Percentiles rank a stretch among this genome's conserved stretches.
Conservation (phyloP, 108 stramenopile species). For the Cyclotella baltica region DNA sequence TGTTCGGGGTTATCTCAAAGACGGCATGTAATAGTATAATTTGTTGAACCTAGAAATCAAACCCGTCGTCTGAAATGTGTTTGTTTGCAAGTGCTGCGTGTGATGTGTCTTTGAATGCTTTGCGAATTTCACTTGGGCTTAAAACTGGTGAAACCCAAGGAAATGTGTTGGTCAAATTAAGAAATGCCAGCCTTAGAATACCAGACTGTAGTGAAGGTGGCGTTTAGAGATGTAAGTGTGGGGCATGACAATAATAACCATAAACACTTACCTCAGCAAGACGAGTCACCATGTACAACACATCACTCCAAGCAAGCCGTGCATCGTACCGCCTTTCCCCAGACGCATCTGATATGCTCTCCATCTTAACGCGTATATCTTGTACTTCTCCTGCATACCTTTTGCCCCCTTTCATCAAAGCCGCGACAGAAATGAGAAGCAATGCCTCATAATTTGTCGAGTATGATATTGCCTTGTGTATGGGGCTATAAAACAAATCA, state of each 20-base stretch:
- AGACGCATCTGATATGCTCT: slow-evolving; percentile 65
- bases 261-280: slow-evolving; percentile 61
- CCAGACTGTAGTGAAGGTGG: not conserved
- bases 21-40: too few relatives aligned
- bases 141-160: slow-evolving; percentile 63
- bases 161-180: slow-evolving; percentile 45
- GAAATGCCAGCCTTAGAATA: slow-evolving; percentile 57
- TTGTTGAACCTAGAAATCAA: too few relatives aligned
- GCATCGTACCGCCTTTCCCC: slow-evolving; percentile 73
- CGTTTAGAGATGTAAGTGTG: not conserved
- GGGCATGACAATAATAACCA: not conserved
- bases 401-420: slow-evolving; percentile 54
- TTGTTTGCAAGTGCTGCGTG: slow-evolving; percentile 62
- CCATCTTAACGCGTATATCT: slow-evolving; percentile 82
- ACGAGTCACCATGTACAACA: slow-evolving; percentile 58
- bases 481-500: slow-evolving; percentile 59
- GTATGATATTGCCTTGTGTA: slow-evolving; percentile 58
- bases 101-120: slow-evolving; percentile 60
- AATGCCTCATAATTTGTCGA: slow-evolving; percentile 76
- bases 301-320: slow-evolving; percentile 63
- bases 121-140: slow-evolving; percentile 62
- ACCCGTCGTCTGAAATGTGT: slow-evolving; percentile 52
- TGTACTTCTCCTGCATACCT: slow-evolving; percentile 62
- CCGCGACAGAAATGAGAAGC: slow-evolving; percentile 71
- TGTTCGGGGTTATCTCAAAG: too few relatives aligned